Evolutionary conservation across 495 filamentous ascomycete genomes (phyloP).

Genomic region (Penicillium manginii): DNA sequence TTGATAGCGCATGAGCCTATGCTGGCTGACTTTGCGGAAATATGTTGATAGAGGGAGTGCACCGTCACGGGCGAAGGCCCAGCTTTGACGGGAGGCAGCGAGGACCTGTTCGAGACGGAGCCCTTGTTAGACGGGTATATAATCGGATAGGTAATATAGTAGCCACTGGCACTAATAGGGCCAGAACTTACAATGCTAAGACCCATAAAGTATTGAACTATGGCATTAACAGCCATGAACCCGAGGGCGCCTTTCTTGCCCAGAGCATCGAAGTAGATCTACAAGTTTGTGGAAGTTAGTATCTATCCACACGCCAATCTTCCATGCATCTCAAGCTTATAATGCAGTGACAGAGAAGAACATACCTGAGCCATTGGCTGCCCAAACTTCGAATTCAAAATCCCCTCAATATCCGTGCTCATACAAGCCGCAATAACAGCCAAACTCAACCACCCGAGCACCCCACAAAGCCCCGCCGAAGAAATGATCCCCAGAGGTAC

Average conservation of each 20-base stretch:
- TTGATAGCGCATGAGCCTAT: constrained; percentile 54
- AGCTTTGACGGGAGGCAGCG: constrained; percentile 60
- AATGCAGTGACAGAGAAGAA: too few species aligned
- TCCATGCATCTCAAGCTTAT: too few species aligned
- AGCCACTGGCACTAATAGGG: not conserved
- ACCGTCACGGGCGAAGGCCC: constrained; percentile 65
- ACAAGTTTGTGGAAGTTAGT: not conserved
- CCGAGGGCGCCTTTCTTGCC: constrained; percentile 50
- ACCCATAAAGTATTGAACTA: constrained; percentile 53
- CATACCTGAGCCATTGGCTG: constrained; percentile 53
- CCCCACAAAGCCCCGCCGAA: constrained; percentile 41
- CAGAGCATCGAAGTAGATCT: constrained; percentile 52
- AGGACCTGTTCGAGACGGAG: constrained; percentile 42
- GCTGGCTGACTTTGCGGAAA: constrained; percentile 60
- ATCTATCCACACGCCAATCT: not conserved
- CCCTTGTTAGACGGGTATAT: constrained; percentile 7
- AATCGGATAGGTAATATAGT: not conserved
- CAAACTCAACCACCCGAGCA: constrained; percentile 61
- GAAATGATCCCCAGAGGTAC: constrained; percentile 64
- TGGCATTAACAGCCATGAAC: constrained; percentile 46
- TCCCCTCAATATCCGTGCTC: constrained; percentile 39
- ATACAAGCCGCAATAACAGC: constrained; percentile 45
- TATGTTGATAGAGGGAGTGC: constrained; percentile 64
- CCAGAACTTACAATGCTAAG: constrained; percentile 38
- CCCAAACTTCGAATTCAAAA: constrained; percentile 38